Conservation (phyloP, 169 alveolate species). For the Plasmodium relictum region DNA sequence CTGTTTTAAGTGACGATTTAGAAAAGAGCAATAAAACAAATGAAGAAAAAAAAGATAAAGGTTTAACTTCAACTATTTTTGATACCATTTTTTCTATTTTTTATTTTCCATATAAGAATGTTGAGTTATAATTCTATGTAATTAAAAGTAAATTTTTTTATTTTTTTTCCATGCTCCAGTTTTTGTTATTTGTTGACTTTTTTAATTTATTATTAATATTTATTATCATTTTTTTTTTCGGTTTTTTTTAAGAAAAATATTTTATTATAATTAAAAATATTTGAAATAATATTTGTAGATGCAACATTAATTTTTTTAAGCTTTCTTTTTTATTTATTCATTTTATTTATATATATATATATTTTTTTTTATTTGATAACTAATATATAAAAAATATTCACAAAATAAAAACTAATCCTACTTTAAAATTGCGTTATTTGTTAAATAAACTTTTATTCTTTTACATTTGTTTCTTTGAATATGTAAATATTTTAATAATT, state of each 20-base stretch:
- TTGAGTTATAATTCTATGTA: constrained; percentile 16
- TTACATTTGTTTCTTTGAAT: too few species aligned
- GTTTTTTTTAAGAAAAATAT: background rate
- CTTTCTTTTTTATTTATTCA: too few species aligned
- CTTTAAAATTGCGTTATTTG: too few species aligned
- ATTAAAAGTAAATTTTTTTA: background rate
- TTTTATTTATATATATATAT: too few species aligned
- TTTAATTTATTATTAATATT: background rate
- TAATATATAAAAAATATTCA: too few species aligned
- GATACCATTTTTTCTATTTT: constrained; percentile 25
- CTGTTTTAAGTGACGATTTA: constrained; percentile 23
- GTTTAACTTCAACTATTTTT: constrained; percentile 35
- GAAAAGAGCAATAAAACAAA: constrained; percentile 17
- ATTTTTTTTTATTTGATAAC: too few species aligned
- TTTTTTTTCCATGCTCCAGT: background rate
- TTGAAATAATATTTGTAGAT: too few species aligned
- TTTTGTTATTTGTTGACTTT: background rate
- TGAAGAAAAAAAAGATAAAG: constrained; percentile 22
- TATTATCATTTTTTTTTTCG: background rate
- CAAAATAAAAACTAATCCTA: too few species aligned
- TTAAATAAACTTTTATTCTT: too few species aligned
- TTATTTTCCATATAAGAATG: constrained; percentile 41
- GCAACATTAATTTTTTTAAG: too few species aligned
- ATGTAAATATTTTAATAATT: too few species aligned
- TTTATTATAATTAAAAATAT: too few species aligned